A percentile compares a stretch with the other conserved stretches of the same genome.
These are phyloP conservation scores for Casuarina glauca DNA, from an alignment of 306 rosid genomes.

Conservation along the genomic window DNA sequence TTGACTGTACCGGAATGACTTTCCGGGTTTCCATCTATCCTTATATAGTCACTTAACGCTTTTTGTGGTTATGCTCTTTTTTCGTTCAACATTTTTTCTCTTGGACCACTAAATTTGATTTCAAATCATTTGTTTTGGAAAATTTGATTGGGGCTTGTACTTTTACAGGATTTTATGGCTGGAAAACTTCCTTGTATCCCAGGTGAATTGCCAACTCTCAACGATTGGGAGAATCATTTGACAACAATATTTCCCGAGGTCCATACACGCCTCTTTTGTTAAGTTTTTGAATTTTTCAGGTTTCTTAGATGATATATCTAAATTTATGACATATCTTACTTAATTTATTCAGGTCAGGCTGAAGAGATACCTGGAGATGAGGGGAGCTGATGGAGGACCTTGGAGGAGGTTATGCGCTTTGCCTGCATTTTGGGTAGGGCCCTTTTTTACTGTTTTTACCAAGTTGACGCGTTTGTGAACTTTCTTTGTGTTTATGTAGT, in stretches of 20 bases:
- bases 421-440: constrained; percentile 94
- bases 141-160: not conserved
- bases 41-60: constrained; percentile 23
- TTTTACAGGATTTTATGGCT: constrained; percentile 80
- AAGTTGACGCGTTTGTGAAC: constrained; percentile 2
- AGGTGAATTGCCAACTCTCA: constrained; percentile 89
- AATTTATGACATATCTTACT: constrained; percentile 16
- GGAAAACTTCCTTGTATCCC: constrained; percentile 84
- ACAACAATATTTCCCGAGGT: constrained; percentile 98
- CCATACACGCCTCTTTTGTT: constrained; percentile 21
- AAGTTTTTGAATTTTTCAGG: constrained; percentile 11
- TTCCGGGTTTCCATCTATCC: constrained; percentile 78
- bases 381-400: constrained; percentile 99
- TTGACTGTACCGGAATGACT: constrained; percentile 91
- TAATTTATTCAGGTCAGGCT: constrained; percentile 76
- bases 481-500: constrained; percentile 2
- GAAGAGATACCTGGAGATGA: constrained; percentile 98
- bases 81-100: constrained; percentile 1
- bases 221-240: constrained; percentile 99
- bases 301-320: constrained; percentile 27
- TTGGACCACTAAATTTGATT: not conserved
- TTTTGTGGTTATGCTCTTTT: not conserved
- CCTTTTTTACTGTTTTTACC: constrained; percentile 20
- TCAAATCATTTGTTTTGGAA: not conserved
- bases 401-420: constrained; percentile 99